Percentiles rank a stretch among this genome's conserved stretches.
phyloP scores from a whole-genome alignment of 23 red algal species.

The Porphyridium purpureum region DNA sequence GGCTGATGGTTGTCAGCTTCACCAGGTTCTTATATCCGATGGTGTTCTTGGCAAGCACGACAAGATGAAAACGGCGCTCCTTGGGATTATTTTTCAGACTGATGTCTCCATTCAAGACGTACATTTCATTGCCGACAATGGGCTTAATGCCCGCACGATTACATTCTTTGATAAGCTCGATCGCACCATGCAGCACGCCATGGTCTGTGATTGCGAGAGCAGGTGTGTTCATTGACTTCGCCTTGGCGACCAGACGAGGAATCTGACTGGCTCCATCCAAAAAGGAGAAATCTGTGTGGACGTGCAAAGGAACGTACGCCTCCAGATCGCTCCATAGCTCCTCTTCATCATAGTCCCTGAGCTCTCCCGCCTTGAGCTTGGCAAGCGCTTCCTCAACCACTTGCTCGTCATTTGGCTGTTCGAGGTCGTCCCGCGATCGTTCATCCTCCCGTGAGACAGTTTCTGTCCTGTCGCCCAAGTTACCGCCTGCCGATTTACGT shows the following conservation, averaged over 20 bases:
- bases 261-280: constrained; percentile 84
- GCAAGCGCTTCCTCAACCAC: too few relatives aligned
- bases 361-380: too few relatives aligned
- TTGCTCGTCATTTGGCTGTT: too few relatives aligned
- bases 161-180: constrained; percentile 58
- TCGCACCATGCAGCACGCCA: constrained; percentile 67
- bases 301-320: constrained; percentile 89
- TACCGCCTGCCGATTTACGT: too few relatives aligned
- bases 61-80: constrained; percentile 53
- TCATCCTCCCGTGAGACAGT: too few relatives aligned
- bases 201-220: constrained; percentile 88
- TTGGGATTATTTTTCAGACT: constrained; percentile 3
- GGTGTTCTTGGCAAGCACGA: constrained; percentile 80
- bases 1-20: constrained; percentile 59
- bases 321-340: too few relatives aligned
- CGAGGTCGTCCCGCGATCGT: too few relatives aligned
- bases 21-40: constrained; percentile 67
- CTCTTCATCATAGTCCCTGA: too few relatives aligned
- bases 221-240: constrained; percentile 47
- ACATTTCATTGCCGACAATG: constrained; percentile 98
- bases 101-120: constrained; percentile 37
- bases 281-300: constrained; percentile 84
- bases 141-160: constrained; percentile 43
- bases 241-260: constrained; percentile 44
- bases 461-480: too few relatives aligned